A percentile compares a stretch with the other conserved stretches of the same genome.
Conservation (phyloP, 2,329 filamentous ascomycete genomes). For the Cordyceps javanica region DNA sequence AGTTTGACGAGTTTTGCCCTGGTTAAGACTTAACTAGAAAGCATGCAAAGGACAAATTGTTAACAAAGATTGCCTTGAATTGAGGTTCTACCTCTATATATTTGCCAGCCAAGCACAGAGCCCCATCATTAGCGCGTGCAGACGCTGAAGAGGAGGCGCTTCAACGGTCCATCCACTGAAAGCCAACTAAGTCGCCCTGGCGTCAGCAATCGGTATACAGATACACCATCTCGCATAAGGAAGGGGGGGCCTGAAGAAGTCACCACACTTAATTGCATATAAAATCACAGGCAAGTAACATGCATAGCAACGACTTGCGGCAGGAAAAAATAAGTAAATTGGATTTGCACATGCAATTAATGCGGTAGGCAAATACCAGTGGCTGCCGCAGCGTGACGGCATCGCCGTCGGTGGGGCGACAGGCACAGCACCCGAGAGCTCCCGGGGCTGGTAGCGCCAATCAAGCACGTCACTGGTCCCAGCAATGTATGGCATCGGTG, state of each 20-base stretch:
- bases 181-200: not conserved
- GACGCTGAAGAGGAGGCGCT: not conserved
- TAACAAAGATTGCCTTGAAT: too few species aligned
- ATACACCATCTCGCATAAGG: not conserved
- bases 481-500: not conserved
- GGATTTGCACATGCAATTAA: not conserved
- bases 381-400: constrained; percentile 3
- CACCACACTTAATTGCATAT: not conserved
- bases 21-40: too few species aligned
- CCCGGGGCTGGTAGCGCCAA: not conserved
- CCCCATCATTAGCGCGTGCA: not conserved
- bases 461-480: not conserved
- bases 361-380: not conserved
- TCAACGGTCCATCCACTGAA: not conserved
- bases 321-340: too few species aligned
- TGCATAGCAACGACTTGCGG: too few species aligned
- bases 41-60: too few species aligned
- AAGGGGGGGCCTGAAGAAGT: not conserved
- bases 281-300: too few species aligned
- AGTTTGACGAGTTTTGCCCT: too few species aligned
- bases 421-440: not conserved
- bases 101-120: not conserved
- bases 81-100: too few species aligned
- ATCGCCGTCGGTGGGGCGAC: constrained; percentile 3
- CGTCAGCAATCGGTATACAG: not conserved